These are phyloP conservation scores for Pseudogymnoascus sp. DNA, from an alignment of 2,329 filamentous ascomycete genomes.

Conservation along the genomic window DNA sequence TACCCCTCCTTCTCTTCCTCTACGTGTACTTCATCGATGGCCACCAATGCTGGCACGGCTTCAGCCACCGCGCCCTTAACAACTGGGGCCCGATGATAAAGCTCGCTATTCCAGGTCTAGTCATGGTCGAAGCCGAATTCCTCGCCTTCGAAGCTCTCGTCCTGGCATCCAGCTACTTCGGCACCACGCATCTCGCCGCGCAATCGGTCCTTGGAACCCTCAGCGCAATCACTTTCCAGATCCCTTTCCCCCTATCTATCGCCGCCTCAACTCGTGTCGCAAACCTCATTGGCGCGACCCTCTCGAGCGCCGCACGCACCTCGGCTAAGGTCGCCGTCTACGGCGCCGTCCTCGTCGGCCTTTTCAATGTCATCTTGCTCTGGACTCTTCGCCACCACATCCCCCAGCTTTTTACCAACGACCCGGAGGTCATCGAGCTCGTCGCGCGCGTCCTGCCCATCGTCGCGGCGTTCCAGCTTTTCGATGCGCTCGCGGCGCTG, in stretches of 20 bases:
- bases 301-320: conserved; percentile 71
- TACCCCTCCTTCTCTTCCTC: conserved; percentile 63
- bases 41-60: conserved; percentile 72
- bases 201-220: conserved; percentile 79
- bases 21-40: conserved; percentile 68
- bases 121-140: conserved; percentile 93
- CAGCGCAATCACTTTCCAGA: conserved; percentile 74
- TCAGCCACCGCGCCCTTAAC: conserved; percentile 57
- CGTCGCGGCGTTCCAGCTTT: conserved; percentile 81
- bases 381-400: conserved; percentile 62
- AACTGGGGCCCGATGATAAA: conserved; percentile 83
- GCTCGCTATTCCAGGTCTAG: conserved; percentile 77
- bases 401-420: conserved; percentile 69
- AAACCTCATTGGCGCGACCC: conserved; percentile 81
- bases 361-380: conserved; percentile 69
- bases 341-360: conserved; percentile 60
- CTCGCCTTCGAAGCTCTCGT: conserved; percentile 89
- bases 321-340: conserved; percentile 70
- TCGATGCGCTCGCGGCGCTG: conserved; percentile 71
- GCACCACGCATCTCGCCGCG: conserved; percentile 71
- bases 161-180: conserved; percentile 71
- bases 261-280: conserved; percentile 82
- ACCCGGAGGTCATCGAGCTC: conserved; percentile 58
- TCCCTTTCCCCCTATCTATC: conserved; percentile 86
- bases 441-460: conserved; percentile 67